phyloP scores from a whole-genome alignment of 177 flowering plant genomes.

The Vitis hybrid region DNA sequence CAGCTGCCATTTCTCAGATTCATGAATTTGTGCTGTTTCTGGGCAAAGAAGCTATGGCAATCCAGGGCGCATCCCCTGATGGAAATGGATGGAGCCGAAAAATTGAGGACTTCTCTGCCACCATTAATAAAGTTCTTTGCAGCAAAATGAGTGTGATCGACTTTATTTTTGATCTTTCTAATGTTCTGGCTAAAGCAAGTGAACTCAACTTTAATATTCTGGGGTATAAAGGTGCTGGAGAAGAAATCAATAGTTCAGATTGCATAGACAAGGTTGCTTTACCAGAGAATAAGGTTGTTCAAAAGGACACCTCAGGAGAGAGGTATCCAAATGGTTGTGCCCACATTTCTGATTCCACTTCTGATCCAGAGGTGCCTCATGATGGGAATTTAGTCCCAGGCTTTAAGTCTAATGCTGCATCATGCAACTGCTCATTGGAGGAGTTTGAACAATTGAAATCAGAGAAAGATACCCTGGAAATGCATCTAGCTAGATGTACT shows the following conservation, averaged over 20 bases:
- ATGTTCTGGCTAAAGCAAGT: slow-evolving; percentile 56
- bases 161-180: slow-evolving; percentile 68
- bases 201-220: slow-evolving; percentile 50
- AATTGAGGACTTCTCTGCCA: slow-evolving; percentile 52
- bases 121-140: slow-evolving; percentile 40
- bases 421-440: slow-evolving; percentile 52
- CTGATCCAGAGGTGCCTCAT: slow-evolving; percentile 66
- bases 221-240: slow-evolving; percentile 48
- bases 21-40: slow-evolving; percentile 62
- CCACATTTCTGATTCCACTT: slow-evolving; percentile 50
- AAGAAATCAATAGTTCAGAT: slow-evolving; percentile 60
- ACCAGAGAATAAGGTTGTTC: slow-evolving; percentile 61
- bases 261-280: slow-evolving; percentile 88
- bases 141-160: slow-evolving; percentile 38
- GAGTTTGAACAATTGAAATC: slow-evolving; percentile 64
- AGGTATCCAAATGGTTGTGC: slow-evolving; percentile 46
- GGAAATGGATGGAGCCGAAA: slow-evolving; percentile 37
- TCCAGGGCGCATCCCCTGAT: slow-evolving; percentile 38
- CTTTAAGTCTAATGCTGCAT: slow-evolving; percentile 32
- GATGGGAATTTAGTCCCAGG: slow-evolving; percentile 50
- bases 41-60: slow-evolving; percentile 58
- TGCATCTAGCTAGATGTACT: slow-evolving; percentile 52
- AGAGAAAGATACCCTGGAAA: slow-evolving; percentile 59
- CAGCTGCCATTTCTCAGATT: slow-evolving; percentile 59
- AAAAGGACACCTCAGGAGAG: slow-evolving; percentile 43